These are phyloP conservation scores for Vigna mungo DNA, from an alignment of 306 rosid species.

Conservation along the genomic window DNA sequence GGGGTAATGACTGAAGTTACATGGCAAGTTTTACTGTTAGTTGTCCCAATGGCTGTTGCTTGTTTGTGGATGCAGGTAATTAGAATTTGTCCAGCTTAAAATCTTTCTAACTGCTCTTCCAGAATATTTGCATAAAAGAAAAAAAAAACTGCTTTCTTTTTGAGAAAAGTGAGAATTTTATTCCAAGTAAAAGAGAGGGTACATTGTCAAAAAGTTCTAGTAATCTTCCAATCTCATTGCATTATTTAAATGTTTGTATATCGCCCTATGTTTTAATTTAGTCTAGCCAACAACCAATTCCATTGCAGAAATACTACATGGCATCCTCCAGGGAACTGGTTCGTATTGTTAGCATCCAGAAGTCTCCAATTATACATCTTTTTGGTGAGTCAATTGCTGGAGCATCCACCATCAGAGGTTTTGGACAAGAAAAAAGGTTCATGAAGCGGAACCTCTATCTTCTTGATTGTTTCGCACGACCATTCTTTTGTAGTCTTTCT, in stretches of 20 bases:
- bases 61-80: slow-evolving; percentile 99
- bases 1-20: slow-evolving; percentile 96
- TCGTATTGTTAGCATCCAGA: slow-evolving; percentile 97
- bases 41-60: slow-evolving; percentile 93
- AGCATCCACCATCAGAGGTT: slow-evolving; percentile 96
- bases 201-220: slow-evolving; percentile 1
- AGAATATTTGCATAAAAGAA: slow-evolving; percentile 5
- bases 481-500: slow-evolving; percentile 98
- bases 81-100: slow-evolving; percentile 39
- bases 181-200: slow-evolving; percentile 5
- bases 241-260: slow-evolving; percentile 11
- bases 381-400: slow-evolving; percentile 99
- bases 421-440: slow-evolving; percentile 97
- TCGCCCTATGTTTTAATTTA: slow-evolving; percentile 20
- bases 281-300: slow-evolving; percentile 36
- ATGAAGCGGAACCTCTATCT: slow-evolving; percentile 94
- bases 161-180: background rate
- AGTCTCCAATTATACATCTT: slow-evolving; percentile 92
- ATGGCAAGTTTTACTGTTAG: slow-evolving; percentile 97
- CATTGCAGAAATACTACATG: slow-evolving; percentile 94
- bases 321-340: slow-evolving; percentile 98
- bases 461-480: slow-evolving; percentile 95
- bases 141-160: slow-evolving; percentile 11
- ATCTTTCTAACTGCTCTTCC: slow-evolving; percentile 29
- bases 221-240: background rate